phyloP scores from a whole-genome alignment of 495 filamentous ascomycete genomes.

The Penicillium parvum region DNA sequence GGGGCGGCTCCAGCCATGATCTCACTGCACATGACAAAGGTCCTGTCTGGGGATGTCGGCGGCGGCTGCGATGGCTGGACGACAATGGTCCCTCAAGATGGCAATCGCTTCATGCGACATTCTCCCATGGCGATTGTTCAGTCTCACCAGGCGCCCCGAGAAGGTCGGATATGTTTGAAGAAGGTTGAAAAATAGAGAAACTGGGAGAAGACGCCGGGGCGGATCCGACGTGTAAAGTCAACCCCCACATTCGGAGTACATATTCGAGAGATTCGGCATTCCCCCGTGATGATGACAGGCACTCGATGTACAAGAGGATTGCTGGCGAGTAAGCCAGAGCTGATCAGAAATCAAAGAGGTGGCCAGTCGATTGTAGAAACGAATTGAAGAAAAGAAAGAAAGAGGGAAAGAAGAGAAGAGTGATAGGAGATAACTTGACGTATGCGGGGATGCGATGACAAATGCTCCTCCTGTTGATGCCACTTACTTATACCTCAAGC shows the following conservation, averaged over 20 bases:
- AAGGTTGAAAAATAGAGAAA: too few species aligned
- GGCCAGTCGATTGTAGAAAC: too few species aligned
- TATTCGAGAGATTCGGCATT: slow-evolving; percentile 6
- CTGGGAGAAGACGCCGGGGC: too few species aligned
- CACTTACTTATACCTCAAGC: slow-evolving; percentile 2
- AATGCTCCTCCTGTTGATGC: slow-evolving; percentile 11
- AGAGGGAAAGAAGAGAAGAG: neutral
- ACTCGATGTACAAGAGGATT: too few species aligned
- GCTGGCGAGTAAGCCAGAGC: too few species aligned
- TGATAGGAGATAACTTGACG: neutral
- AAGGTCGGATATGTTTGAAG: neutral
- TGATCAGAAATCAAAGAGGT: too few species aligned
- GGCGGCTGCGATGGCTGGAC: slow-evolving; percentile 8
- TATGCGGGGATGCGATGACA: slow-evolving; percentile 24
- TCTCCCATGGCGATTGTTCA: neutral
- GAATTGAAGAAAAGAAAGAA: neutral
- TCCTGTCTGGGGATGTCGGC: neutral
- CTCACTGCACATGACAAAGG: neutral
- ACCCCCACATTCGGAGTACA: slow-evolving; percentile 14
- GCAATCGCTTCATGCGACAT: neutral
- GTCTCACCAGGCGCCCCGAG: slow-evolving; percentile 1
- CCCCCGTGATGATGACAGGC: neutral
- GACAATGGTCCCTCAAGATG: neutral
- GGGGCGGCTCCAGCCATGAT: neutral
- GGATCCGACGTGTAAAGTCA: slow-evolving; percentile 8